phyloP scores from a whole-genome alignment of 2,329 filamentous ascomycete genomes.

The Didymella exigua region DNA sequence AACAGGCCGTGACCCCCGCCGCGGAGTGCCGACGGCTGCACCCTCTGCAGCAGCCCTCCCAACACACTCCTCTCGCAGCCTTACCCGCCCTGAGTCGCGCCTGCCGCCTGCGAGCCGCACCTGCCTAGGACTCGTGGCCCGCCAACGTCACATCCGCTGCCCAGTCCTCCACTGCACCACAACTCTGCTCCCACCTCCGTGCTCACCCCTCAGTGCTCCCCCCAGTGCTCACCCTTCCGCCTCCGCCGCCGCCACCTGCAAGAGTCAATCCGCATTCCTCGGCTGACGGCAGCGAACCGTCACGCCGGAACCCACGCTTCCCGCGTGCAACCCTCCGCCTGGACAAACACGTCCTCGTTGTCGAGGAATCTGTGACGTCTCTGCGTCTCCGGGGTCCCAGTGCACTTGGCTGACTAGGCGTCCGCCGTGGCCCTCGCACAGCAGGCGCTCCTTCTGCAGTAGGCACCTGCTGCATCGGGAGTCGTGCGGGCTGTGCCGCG shows the following conservation, averaged over 20 bases:
- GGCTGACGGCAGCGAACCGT: slow-evolving; percentile 41
- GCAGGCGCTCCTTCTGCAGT: slow-evolving; percentile 1
- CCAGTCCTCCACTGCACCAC: slow-evolving; percentile 17
- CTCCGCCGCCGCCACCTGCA: not conserved
- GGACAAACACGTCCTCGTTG: slow-evolving; percentile 24
- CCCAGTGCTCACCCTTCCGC: not conserved
- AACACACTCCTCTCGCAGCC: slow-evolving; percentile 7
- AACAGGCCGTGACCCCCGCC: slow-evolving; percentile 29
- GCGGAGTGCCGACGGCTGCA: slow-evolving; percentile 9
- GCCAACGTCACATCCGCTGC: slow-evolving; percentile 37
- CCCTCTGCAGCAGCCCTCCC: not conserved
- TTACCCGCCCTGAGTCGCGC: slow-evolving; percentile 20
- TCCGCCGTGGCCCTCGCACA: slow-evolving; percentile 17
- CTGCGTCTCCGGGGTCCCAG: slow-evolving; percentile 3
- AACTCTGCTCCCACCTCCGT: not conserved
- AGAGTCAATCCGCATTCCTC: slow-evolving; percentile 35
- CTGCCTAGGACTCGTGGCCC: slow-evolving; percentile 33
- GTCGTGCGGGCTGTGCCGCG: not conserved
- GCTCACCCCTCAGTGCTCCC: slow-evolving; percentile 3
- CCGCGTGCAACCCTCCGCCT: slow-evolving; percentile 30
- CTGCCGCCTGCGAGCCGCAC: slow-evolving; percentile 31
- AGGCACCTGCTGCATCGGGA: slow-evolving; percentile 6
- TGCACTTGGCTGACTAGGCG: slow-evolving; percentile 10
- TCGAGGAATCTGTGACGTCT: slow-evolving; percentile 12
- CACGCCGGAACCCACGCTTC: slow-evolving; percentile 34